A percentile compares a stretch with the other conserved stretches of the same genome.
Evolutionary conservation across 1,139 yeast genomes (phyloP).

Genomic region (Yamadazyma jaroonii): DNA sequence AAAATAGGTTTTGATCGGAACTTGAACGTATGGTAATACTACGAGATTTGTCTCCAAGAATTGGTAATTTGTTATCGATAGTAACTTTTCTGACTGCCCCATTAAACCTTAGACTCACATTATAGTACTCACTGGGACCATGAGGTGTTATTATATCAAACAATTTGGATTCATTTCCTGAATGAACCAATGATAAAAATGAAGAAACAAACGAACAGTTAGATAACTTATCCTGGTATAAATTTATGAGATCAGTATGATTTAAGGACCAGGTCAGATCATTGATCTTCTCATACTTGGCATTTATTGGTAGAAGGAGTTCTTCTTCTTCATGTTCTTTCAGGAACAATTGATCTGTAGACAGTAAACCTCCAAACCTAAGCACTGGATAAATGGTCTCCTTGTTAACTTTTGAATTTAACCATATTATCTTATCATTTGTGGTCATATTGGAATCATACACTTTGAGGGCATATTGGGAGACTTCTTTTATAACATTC

Average conservation of each 20-base stretch:
- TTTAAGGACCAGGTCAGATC: constrained; percentile 18
- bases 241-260: constrained; percentile 17
- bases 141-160: constrained; percentile 27
- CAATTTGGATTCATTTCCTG: constrained; percentile 14
- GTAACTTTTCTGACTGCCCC: constrained; percentile 55
- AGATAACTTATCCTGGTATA: constrained; percentile 57
- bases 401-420: constrained; percentile 34
- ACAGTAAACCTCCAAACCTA: not conserved
- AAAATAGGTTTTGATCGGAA: constrained; percentile 36
- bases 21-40: constrained; percentile 37
- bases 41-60: constrained; percentile 16
- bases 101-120: constrained; percentile 44
- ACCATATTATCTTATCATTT: constrained; percentile 38
- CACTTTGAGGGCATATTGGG: constrained; percentile 19
- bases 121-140: constrained; percentile 29
- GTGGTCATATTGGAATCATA: constrained; percentile 18
- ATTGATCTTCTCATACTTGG: constrained; percentile 9
- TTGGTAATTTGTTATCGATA: constrained; percentile 47
- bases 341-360: not conserved
- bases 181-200: constrained; percentile 41
- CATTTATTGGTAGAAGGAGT: constrained; percentile 17
- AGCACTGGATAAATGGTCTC: constrained; percentile 1
- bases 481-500: constrained; percentile 13
- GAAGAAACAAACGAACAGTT: constrained; percentile 80
- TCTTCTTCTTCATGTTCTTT: constrained; percentile 2